Evolutionary conservation across 495 filamentous ascomycete species (phyloP), one percentile per base, ranked within the genome.

Genomic region (Lophium mytilinum): DNA sequence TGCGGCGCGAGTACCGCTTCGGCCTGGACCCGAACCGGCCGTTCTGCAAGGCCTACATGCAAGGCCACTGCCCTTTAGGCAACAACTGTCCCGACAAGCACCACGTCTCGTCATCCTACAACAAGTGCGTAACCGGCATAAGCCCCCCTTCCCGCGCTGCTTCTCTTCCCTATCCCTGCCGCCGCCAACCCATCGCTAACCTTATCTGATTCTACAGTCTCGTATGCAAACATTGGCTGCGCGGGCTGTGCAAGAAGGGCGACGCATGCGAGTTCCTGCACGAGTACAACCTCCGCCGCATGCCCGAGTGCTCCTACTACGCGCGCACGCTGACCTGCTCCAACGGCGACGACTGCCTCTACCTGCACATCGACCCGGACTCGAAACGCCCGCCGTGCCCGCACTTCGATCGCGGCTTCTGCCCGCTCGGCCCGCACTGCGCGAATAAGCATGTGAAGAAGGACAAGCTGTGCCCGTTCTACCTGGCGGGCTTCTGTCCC

Each of bases 171-270:
- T 48, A 46, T 49, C 4, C 37, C 41, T 52, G 45, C 40, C 12
- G 39, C 24, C 35, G 39, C 58, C 59, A 35, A 62, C 51, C 17
- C 14, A 42, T 33, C 18, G 18, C 33, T 24, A 48, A 14, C 45
- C 21, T 1, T 9, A 48, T 48, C 33, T 12, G n/a, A 17, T 21
- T n/a, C 2, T 37, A 8, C 43, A 83, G 78, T 11, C 79, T 96
- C 0, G 90, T 98, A 55, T 98, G 93, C 83, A 98, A 98, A 75
- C 93, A 97, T 80, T 98, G 94, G 83, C 83, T 97, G 61, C 87
- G 94, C 62, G 90, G 89, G 0, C 84, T 98, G 21, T 98, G 93
- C 78, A 98, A 97, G 71, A 97, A 97, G 71, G 94, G 92, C 37
- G 81, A 93, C 58, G 80, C 81, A 55, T 98, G 93, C 80, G 93